These are phyloP conservation scores for Bondarzewia mesenterica DNA, from an alignment of 1,284 basidiomycete species.

Conservation along the genomic window DNA sequence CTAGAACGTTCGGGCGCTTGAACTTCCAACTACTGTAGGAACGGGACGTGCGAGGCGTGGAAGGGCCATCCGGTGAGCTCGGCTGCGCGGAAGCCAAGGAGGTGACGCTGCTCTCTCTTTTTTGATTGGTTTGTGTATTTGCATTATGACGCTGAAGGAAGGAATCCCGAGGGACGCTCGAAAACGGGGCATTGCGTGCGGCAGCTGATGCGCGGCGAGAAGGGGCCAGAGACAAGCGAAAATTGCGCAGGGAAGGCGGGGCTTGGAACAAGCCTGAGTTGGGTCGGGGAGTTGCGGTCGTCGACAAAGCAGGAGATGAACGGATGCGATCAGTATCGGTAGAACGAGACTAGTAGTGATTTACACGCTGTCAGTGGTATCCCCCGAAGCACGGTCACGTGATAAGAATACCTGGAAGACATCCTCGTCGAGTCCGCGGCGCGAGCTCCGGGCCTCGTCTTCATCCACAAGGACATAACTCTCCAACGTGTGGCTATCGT, in stretches of 20 bases:
- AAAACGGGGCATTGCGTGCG: conserved; percentile 18
- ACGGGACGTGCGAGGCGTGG: conserved; percentile 13
- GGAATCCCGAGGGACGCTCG: conserved; percentile 24
- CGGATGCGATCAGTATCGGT: conserved; percentile 3
- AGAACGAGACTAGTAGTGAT: conserved; percentile 1
- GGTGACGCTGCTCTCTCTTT: conserved; percentile 13
- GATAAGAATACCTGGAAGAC: conserved; percentile 20
- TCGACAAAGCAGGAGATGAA: conserved; percentile 13
- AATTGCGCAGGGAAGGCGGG: conserved; percentile 44
- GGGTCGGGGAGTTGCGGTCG: conserved; percentile 14
- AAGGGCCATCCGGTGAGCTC: conserved; percentile 8
- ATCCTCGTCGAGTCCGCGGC: conserved; percentile 30
- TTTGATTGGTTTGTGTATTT: no score
- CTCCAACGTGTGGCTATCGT: conserved; percentile 30
- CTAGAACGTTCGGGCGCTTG: conserved; percentile 55
- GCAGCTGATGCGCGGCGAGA: conserved; percentile 31
- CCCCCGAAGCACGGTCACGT: conserved; percentile 17
- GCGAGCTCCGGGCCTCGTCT: conserved; percentile 22
- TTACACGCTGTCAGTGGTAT: neutral
- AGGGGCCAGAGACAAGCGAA: conserved; percentile 40
- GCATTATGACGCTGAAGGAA: conserved; percentile 28
- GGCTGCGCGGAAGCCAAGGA: conserved; percentile 10
- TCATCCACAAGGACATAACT: conserved; percentile 47
- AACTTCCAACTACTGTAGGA: conserved; percentile 22
- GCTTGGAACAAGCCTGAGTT: conserved; percentile 32